A percentile compares a stretch with the other conserved stretches of the same genome.
Evolutionary conservation across 768 basidiomycete genomes (phyloP).

Genomic region (Plicaturopsis crispa): DNA sequence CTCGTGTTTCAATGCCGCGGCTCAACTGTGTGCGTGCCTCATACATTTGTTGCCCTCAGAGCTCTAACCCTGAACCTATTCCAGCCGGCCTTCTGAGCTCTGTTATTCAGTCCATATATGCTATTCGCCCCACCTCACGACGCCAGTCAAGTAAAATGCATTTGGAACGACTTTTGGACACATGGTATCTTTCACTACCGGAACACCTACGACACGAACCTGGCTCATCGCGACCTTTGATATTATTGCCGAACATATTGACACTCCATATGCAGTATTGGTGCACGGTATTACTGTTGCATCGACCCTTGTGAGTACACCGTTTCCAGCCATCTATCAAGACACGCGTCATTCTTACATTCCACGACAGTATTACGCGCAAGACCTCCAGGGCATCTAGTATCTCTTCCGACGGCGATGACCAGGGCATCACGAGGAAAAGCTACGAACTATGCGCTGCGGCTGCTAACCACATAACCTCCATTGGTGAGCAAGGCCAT

Average conservation of each 20-base stretch:
- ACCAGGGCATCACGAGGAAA: slow-evolving; percentile 46
- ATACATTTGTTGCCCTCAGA: background rate
- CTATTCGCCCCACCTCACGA: slow-evolving; percentile 46
- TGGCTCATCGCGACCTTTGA: slow-evolving; percentile 30
- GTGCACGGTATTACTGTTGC: slow-evolving; percentile 68
- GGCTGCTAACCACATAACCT: slow-evolving; percentile 75
- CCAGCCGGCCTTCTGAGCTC: slow-evolving; percentile 62
- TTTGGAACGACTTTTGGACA: slow-evolving; percentile 58
- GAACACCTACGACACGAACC: slow-evolving; percentile 61
- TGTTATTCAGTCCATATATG: slow-evolving; percentile 67
- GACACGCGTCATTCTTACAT: background rate
- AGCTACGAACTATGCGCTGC: slow-evolving; percentile 67
- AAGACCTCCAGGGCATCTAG: slow-evolving; percentile 24
- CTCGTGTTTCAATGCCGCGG: slow-evolving; percentile 76
- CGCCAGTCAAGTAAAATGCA: slow-evolving; percentile 50
- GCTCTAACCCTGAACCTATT: slow-evolving; percentile 2
- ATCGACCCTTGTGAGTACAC: slow-evolving; percentile 72
- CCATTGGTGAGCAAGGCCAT: slow-evolving; percentile 38
- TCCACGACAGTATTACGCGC: slow-evolving; percentile 29
- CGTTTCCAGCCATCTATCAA: slow-evolving; percentile 2
- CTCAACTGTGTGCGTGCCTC: slow-evolving; percentile 52
- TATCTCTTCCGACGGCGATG: slow-evolving; percentile 43
- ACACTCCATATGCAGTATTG: slow-evolving; percentile 84
- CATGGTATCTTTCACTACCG: slow-evolving; percentile 69
- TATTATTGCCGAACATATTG: slow-evolving; percentile 56